Evolutionary conservation across 108 stramenopile genomes (phyloP).

Genomic region (Aurantiochytrium sp.): DNA sequence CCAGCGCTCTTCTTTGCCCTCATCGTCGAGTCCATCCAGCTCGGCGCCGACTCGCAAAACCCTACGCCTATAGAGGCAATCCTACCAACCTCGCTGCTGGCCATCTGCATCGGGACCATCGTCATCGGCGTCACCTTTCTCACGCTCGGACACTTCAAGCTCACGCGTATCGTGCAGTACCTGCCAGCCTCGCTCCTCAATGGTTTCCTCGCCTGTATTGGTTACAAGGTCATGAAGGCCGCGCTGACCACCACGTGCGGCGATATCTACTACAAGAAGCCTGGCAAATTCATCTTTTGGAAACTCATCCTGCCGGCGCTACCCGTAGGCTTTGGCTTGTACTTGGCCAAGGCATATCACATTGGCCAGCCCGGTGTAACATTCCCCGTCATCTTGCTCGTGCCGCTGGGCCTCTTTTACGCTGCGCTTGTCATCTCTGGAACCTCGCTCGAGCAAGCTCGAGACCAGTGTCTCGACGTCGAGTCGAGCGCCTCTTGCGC

Average conservation of each 20-base stretch:
- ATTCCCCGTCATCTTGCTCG: not conserved
- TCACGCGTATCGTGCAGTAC: not conserved
- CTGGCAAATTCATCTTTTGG: not conserved
- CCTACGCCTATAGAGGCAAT: not conserved
- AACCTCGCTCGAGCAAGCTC: not conserved
- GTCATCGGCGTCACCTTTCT: not conserved
- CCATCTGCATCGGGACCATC: not conserved
- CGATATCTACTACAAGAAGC: not conserved
- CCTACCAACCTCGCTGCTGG: not conserved
- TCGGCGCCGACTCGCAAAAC: not conserved
- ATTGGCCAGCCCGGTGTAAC: not conserved
- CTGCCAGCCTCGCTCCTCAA: not conserved
- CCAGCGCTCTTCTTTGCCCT: not conserved
- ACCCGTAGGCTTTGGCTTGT: not conserved
- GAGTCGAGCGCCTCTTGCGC: not conserved
- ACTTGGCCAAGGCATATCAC: not conserved
- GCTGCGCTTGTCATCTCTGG: not conserved
- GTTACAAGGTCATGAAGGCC: constrained; percentile 3
- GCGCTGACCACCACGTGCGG: not conserved
- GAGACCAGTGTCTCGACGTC: not conserved
- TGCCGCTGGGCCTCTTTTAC: not conserved
- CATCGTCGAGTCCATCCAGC: not conserved
- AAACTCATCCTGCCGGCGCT: not conserved
- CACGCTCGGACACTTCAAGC: not conserved
- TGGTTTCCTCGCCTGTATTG: constrained; percentile 9